phyloP scores from a whole-genome alignment of 176 grass and related monocot genomes.

The Carex parvula region DNA sequence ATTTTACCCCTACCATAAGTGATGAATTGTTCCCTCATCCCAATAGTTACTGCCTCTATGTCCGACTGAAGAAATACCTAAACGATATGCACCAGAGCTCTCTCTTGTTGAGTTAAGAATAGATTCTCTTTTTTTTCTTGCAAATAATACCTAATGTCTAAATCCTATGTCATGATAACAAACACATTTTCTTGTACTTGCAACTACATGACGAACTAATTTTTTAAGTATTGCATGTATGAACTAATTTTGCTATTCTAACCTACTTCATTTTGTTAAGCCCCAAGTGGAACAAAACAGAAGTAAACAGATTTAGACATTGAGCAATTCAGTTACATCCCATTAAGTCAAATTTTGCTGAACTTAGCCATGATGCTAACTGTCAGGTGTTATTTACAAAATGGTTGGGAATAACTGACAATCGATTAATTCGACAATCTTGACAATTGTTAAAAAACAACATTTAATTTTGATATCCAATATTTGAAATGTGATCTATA shows the following conservation, averaged over 20 bases:
- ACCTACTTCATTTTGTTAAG: neutral
- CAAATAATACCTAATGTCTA: neutral
- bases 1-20: constrained; percentile 46
- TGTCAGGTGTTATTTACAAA: neutral
- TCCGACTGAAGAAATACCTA: constrained; percentile 93
- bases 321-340: neutral
- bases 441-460: neutral
- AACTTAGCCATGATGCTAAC: neutral
- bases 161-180: neutral
- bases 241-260: neutral
- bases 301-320: neutral
- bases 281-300: neutral
- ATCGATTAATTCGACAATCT: neutral
- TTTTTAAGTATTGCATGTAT: neutral
- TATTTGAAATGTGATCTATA: neutral
- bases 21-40: constrained; percentile 79
- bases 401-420: neutral
- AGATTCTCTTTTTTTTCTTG: neutral
- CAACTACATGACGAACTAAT: neutral
- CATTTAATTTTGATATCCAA: neutral
- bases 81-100: constrained; percentile 10
- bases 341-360: neutral
- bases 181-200: neutral
- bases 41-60: constrained; percentile 43
- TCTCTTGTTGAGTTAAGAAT: neutral